These are phyloP conservation scores for Fusarium temperatum DNA, from an alignment of 2,329 filamentous ascomycete genomes.

Conservation along the genomic window DNA sequence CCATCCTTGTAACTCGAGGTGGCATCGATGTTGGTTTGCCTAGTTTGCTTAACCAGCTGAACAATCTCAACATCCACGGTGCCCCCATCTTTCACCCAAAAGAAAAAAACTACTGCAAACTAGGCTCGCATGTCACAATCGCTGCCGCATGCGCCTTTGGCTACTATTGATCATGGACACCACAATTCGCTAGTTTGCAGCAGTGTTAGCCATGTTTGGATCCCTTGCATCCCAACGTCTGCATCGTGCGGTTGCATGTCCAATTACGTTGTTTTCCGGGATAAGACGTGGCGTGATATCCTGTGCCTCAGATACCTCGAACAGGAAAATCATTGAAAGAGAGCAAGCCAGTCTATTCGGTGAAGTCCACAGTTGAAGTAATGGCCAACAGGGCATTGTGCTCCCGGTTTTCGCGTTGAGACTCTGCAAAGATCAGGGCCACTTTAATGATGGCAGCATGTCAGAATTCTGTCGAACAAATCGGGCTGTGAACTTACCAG, in stretches of 20 bases:
- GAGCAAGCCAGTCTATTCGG: background rate
- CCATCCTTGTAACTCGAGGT: background rate
- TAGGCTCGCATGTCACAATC: background rate
- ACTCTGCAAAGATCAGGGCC: background rate
- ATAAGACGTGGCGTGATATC: conserved; percentile 12
- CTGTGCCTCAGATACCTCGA: background rate
- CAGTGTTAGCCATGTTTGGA: background rate
- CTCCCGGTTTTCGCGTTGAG: background rate
- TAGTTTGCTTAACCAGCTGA: background rate
- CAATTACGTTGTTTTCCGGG: background rate
- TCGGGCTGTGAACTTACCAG: background rate
- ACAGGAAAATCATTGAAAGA: background rate
- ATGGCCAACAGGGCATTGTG: background rate
- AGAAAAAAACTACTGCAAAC: background rate
- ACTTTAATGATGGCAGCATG: background rate
- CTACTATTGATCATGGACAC: background rate
- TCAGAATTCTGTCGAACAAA: background rate
- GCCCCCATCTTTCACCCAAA: background rate
- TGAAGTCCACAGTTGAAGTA: background rate
- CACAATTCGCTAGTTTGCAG: background rate
- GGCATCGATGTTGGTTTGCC: background rate
- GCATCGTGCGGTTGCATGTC: background rate
- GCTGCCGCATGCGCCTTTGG: background rate
- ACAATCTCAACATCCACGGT: background rate
- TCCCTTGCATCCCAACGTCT: background rate